phyloP scores from a whole-genome alignment of 2,329 filamentous ascomycete genomes.

The Epichloe sibirici region DNA sequence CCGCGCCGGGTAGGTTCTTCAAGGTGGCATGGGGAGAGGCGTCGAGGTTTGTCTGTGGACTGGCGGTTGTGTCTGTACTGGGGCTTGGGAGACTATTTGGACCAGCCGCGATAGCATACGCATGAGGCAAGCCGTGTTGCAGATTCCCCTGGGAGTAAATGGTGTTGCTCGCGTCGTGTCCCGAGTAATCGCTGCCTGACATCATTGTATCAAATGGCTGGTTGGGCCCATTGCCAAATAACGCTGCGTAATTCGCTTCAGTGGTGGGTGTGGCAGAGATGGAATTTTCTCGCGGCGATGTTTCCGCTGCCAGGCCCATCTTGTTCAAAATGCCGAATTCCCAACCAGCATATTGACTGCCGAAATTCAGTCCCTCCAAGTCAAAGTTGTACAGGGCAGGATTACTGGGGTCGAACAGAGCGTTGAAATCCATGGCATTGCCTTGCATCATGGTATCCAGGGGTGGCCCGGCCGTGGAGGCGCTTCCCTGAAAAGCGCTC shows the following conservation, averaged over 20 bases:
- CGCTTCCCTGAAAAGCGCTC: slow-evolving; percentile 50
- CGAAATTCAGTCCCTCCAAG: slow-evolving; percentile 76
- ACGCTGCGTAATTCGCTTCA: slow-evolving; percentile 28
- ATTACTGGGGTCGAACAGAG: slow-evolving; percentile 81
- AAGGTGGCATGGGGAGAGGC: slow-evolving; percentile 32
- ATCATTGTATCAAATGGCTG: slow-evolving; percentile 38
- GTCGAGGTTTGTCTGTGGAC: slow-evolving; percentile 47
- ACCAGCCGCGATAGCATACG: slow-evolving; percentile 51
- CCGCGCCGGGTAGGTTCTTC: slow-evolving; percentile 14
- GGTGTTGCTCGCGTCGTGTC: slow-evolving; percentile 36
- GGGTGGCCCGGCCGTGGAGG: slow-evolving; percentile 36
- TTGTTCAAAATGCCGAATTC: slow-evolving; percentile 95
- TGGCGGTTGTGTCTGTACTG: slow-evolving; percentile 50
- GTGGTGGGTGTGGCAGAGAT: slow-evolving; percentile 27
- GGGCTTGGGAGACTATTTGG: slow-evolving; percentile 52
- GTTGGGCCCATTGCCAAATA: slow-evolving; percentile 39
- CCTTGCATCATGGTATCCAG: slow-evolving; percentile 37
- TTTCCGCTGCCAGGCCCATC: slow-evolving; percentile 71
- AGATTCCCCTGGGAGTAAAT: slow-evolving; percentile 45
- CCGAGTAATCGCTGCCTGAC: slow-evolving; percentile 37
- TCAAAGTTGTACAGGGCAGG: slow-evolving; percentile 93
- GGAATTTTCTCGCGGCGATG: slow-evolving; percentile 54
- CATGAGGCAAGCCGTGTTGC: slow-evolving; percentile 51
- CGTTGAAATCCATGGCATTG: slow-evolving; percentile 39
- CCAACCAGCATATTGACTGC: slow-evolving; percentile 87